Evolutionary conservation across 805 yeast species (phyloP).

Genomic region (Candida coquimbonensis): DNA sequence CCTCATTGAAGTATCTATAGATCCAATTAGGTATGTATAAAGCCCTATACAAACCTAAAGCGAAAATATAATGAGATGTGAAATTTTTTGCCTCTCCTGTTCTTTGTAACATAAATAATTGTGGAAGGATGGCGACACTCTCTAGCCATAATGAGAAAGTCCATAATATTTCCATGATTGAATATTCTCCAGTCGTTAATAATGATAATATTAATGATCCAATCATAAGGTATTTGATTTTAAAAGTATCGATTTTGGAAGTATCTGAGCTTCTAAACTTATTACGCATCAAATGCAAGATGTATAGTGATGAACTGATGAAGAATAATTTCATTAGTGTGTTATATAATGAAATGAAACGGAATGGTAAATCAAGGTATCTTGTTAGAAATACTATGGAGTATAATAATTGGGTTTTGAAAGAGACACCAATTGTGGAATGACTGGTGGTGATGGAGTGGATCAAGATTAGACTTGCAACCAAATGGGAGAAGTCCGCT

Average conservation of each 20-base stretch:
- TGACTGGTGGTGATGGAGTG: constrained; percentile 57
- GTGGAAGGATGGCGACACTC: constrained; percentile 87
- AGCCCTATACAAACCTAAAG: constrained; percentile 84
- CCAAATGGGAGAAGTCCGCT: constrained; percentile 81
- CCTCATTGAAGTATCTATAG: constrained; percentile 67
- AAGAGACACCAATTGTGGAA: constrained; percentile 77
- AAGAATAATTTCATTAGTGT: constrained; percentile 76
- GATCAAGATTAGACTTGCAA: constrained; percentile 69
- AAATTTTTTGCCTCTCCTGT: constrained; percentile 83
- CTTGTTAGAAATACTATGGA: constrained; percentile 66
- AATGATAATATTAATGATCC: constrained; percentile 54
- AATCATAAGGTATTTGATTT: constrained; percentile 59
- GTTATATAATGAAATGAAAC: constrained; percentile 65
- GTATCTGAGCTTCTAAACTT: constrained; percentile 47
- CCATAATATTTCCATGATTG: constrained; percentile 67
- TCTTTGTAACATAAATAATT: constrained; percentile 80
- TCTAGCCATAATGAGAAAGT: constrained; percentile 90
- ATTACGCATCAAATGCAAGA: constrained; percentile 60
- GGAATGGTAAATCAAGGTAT: constrained; percentile 42
- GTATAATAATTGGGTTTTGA: constrained; percentile 82
- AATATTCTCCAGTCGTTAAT: constrained; percentile 60
- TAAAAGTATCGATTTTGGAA: constrained; percentile 67
- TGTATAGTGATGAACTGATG: constrained; percentile 67
- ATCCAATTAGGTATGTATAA: constrained; percentile 93
- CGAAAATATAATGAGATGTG: constrained; percentile 90